Percentiles rank a stretch among this genome's conserved stretches.
phyloP scores from a whole-genome alignment of 371 early-diverging fungal genomes.

The Phascolomyces articulosus region DNA sequence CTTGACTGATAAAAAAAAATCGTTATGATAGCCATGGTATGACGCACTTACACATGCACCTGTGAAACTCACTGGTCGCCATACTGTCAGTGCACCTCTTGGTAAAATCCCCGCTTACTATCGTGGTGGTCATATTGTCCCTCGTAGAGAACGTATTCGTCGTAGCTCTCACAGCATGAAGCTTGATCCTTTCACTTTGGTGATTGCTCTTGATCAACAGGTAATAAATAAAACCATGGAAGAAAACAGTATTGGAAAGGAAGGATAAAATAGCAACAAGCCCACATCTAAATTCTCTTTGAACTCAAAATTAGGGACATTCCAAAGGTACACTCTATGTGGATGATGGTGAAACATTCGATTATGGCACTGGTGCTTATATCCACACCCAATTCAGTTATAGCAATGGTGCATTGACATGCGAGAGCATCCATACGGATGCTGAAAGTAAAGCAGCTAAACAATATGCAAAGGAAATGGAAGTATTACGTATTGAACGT shows the following conservation, averaged over 20 bases:
- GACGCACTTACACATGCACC: conserved; percentile 61
- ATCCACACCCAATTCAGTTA: conserved; percentile 55
- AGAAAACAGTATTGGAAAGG: too few relatives aligned
- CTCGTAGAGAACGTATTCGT: conserved; percentile 86
- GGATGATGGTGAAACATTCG: conserved; percentile 92
- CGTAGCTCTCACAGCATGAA: conserved; percentile 81
- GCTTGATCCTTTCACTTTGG: conserved; percentile 90
- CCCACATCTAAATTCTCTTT: not conserved
- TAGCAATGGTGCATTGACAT: conserved; percentile 26
- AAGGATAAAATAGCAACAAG: too few relatives aligned
- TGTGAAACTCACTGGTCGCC: conserved; percentile 46
- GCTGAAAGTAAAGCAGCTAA: conserved; percentile 17
- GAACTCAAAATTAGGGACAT: conserved; percentile 40
- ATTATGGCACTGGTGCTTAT: conserved; percentile 67
- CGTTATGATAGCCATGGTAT: conserved; percentile 70
- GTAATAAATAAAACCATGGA: conserved; percentile 14
- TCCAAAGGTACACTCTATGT: conserved; percentile 82
- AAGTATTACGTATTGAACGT: conserved; percentile 45
- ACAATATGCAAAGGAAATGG: conserved; percentile 27
- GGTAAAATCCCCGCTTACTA: conserved; percentile 82
- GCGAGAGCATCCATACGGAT: conserved; percentile 29
- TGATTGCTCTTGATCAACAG: conserved; percentile 74
- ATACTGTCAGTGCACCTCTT: conserved; percentile 68
- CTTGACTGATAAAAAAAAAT: not conserved
- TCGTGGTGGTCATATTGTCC: conserved; percentile 87